Conservation (phyloP, 345 rosid genomes). For the Camelina sativa region DNA sequence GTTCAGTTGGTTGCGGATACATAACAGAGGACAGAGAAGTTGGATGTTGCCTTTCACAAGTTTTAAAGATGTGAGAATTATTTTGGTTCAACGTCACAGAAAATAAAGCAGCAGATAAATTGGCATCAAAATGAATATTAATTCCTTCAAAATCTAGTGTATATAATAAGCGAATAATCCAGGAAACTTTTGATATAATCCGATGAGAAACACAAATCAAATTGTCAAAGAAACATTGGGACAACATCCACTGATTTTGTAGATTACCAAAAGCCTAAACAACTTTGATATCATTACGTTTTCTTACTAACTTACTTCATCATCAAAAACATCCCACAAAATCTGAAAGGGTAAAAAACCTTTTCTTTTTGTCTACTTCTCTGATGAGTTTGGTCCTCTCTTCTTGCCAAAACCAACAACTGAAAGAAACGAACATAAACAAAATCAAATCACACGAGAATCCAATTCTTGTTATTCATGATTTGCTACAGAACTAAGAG, state of each 20-base stretch:
- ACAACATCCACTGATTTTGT: background rate
- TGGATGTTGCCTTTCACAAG: background rate
- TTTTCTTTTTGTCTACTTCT: constrained; percentile 54
- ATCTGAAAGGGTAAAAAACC: background rate
- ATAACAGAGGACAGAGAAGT: background rate
- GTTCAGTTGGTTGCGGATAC: no score
- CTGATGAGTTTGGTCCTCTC: constrained; percentile 98
- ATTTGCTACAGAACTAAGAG: background rate
- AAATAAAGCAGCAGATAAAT: no score
- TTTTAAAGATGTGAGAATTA: background rate
- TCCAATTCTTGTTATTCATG: background rate
- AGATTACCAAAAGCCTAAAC: background rate
- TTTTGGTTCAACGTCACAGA: no score
- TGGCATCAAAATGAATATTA: background rate
- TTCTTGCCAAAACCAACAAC: constrained; percentile 96
- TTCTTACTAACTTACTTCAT: background rate
- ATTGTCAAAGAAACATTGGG: background rate
- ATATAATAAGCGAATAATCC: no score
- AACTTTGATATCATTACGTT: background rate
- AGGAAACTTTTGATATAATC: background rate
- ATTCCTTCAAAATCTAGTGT: background rate
- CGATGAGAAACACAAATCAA: background rate
- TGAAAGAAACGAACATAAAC: constrained; percentile 24
- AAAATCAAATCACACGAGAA: background rate
- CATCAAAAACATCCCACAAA: background rate